Evolutionary conservation across 1,284 basidiomycete species (phyloP).

Genomic region (Somion occarium): DNA sequence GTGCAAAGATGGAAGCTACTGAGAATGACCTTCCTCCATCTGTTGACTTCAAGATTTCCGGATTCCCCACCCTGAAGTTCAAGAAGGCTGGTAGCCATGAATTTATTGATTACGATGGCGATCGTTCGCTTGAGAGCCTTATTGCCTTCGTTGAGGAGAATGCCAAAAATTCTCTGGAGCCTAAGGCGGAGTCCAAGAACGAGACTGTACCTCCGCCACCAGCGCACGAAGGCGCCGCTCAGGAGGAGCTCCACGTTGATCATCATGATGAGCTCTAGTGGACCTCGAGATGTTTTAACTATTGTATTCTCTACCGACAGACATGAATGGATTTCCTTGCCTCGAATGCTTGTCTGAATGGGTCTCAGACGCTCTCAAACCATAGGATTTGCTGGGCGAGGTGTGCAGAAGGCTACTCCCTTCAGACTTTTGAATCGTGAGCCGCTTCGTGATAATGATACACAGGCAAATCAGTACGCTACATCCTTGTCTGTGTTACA

Average conservation of each 20-base stretch:
- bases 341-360: too few species aligned
- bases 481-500: not conserved
- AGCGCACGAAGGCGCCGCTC: conserved; percentile 5
- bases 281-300: conserved; percentile 2
- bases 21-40: conserved; percentile 94
- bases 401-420: too few species aligned
- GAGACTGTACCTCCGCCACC: conserved; percentile 14
- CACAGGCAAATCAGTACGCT: not conserved
- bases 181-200: conserved; percentile 25
- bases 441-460: not conserved
- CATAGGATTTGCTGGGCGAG: too few species aligned
- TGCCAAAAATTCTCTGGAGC: conserved; percentile 64
- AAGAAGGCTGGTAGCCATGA: conserved; percentile 83
- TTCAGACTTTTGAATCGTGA: too few species aligned
- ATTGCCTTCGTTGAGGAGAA: conserved; percentile 82
- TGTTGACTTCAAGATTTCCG: conserved; percentile 79
- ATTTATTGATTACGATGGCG: conserved; percentile 92
- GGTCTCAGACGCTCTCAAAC: too few species aligned
- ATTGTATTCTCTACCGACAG: conserved; percentile 3
- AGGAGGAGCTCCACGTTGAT: conserved; percentile 21
- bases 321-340: not conserved
- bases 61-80: conserved; percentile 98
- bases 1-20: conserved; percentile 94
- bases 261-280: conserved; percentile 30
- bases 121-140: conserved; percentile 83